phyloP scores from a whole-genome alignment of 1,284 basidiomycete genomes.

The Sparassis latifolia region DNA sequence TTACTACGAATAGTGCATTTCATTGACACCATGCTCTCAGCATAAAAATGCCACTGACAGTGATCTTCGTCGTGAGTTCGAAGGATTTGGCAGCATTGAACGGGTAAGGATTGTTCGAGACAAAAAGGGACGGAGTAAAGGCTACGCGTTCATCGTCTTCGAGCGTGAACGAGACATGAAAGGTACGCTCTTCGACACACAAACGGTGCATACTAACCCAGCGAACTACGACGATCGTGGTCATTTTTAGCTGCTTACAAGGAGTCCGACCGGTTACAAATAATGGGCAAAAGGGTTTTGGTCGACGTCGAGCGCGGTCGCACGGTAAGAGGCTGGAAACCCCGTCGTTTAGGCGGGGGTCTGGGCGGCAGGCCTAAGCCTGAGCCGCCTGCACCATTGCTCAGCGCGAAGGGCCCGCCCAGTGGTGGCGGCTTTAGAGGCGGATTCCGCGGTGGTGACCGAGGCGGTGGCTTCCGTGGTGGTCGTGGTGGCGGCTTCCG shows the following conservation, averaged over 20 bases:
- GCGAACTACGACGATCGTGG: conserved; percentile 12
- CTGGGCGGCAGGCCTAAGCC: conserved; percentile 93
- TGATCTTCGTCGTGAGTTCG: conserved; percentile 92
- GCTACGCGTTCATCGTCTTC: conserved; percentile 97
- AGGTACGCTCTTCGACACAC: conserved; percentile 44
- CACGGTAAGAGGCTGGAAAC: conserved; percentile 98
- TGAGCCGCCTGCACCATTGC: conserved; percentile 43
- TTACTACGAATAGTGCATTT: neutral
- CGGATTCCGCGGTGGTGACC: conserved; percentile 29
- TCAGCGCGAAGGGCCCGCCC: conserved; percentile 4
- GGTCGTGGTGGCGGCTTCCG: conserved; percentile 39
- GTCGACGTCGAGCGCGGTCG: conserved; percentile 98
- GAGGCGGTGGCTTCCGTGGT: conserved; percentile 34
- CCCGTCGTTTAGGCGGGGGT: conserved; percentile 90
- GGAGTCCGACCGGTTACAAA: conserved; percentile 96
- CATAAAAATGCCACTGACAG: conserved; percentile 87
- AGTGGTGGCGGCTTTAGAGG: conserved; percentile 30
- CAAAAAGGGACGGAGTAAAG: conserved; percentile 80
- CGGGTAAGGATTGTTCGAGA: conserved; percentile 87
- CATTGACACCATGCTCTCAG: conserved; percentile 31
- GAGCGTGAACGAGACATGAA: conserved; percentile 99
- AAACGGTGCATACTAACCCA: conserved; percentile 15
- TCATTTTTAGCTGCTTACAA: conserved; percentile 85
- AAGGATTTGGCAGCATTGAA: conserved; percentile 92
- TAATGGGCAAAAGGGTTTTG: conserved; percentile 91